Conservation (phyloP, 2,329 filamentous ascomycete species). For the Bipolaris sorokiniana region DNA sequence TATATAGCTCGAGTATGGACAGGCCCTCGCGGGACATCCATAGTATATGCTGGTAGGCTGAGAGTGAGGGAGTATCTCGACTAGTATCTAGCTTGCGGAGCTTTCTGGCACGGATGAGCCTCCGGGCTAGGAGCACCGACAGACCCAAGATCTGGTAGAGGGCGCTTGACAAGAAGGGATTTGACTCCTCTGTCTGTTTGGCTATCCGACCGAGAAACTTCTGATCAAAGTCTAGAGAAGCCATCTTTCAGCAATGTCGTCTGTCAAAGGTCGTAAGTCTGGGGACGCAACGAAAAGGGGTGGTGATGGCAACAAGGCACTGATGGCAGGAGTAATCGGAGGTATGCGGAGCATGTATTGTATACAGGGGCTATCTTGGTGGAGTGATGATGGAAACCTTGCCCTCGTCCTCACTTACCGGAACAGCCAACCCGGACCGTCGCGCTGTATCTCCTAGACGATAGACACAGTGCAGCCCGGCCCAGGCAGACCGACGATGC, state of each 20-base stretch:
- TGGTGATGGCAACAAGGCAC: not conserved
- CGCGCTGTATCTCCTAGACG: slow-evolving; percentile 41
- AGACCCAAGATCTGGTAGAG: slow-evolving; percentile 91
- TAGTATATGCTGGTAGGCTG: slow-evolving; percentile 88
- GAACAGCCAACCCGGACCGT: slow-evolving; percentile 40
- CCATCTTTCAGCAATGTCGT: slow-evolving; percentile 64
- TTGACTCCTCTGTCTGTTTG: slow-evolving; percentile 76
- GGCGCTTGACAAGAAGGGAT: slow-evolving; percentile 78
- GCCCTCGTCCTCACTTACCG: slow-evolving; percentile 31
- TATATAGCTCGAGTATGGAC: slow-evolving; percentile 81
- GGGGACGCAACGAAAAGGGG: slow-evolving; percentile 2
- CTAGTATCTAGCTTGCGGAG: slow-evolving; percentile 80
- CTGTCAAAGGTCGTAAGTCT: slow-evolving; percentile 13
- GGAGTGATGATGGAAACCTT: not conserved
- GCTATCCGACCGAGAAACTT: slow-evolving; percentile 94
- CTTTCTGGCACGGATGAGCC: slow-evolving; percentile 82
- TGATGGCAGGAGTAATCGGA: not conserved
- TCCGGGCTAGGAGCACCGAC: slow-evolving; percentile 83
- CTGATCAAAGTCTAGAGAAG: slow-evolving; percentile 95
- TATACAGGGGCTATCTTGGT: not conserved
- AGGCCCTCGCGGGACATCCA: slow-evolving; percentile 95
- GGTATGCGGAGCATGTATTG: not conserved
- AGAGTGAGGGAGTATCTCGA: slow-evolving; percentile 77
- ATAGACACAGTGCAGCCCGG: slow-evolving; percentile 43
- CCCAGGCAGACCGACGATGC: slow-evolving; percentile 40